A percentile compares a stretch with the other conserved stretches of the same genome.
Evolutionary conservation across 805 yeast species (phyloP).

Genomic region (Metschnikowia corniflorae): DNA sequence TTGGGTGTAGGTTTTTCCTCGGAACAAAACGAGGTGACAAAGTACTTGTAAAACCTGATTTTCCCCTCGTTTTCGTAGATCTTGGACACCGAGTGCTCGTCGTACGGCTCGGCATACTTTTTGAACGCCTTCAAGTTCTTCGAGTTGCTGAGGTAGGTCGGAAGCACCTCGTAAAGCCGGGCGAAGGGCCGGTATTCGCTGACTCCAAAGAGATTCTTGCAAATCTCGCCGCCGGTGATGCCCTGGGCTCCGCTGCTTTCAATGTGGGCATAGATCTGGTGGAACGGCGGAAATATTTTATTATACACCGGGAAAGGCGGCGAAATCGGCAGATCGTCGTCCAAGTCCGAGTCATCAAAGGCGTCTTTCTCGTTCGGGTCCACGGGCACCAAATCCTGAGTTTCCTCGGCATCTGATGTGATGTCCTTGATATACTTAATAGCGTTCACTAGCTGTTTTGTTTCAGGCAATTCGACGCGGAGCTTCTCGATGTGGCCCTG

Average conservation of each 20-base stretch:
- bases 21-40: conserved; percentile 18
- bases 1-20: conserved; percentile 13
- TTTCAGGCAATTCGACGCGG: conserved; percentile 39
- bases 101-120: conserved; percentile 26
- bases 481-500: conserved; percentile 48
- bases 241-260: conserved; percentile 45
- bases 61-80: conserved; percentile 74
- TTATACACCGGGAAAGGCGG: conserved; percentile 40
- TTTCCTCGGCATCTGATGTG: conserved; percentile 44
- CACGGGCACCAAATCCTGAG: conserved; percentile 36
- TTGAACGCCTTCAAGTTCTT: conserved; percentile 25
- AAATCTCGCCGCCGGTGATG: conserved; percentile 54
- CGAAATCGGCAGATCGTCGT: conserved; percentile 16
- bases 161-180: conserved; percentile 47
- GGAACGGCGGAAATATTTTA: conserved; percentile 57
- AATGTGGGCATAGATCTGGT: conserved; percentile 56
- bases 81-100: conserved; percentile 43
- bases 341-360: conserved; percentile 17
- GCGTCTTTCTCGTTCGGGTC: conserved; percentile 14
- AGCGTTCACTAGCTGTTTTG: conserved; percentile 28
- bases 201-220: conserved; percentile 49
- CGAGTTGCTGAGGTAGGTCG: conserved; percentile 35
- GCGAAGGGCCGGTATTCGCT: conserved; percentile 50
- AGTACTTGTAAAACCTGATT: conserved; percentile 64
- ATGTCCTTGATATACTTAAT: conserved; percentile 43